Conservation (phyloP, 208 protist species). For the Porcisia hertigi region DNA sequence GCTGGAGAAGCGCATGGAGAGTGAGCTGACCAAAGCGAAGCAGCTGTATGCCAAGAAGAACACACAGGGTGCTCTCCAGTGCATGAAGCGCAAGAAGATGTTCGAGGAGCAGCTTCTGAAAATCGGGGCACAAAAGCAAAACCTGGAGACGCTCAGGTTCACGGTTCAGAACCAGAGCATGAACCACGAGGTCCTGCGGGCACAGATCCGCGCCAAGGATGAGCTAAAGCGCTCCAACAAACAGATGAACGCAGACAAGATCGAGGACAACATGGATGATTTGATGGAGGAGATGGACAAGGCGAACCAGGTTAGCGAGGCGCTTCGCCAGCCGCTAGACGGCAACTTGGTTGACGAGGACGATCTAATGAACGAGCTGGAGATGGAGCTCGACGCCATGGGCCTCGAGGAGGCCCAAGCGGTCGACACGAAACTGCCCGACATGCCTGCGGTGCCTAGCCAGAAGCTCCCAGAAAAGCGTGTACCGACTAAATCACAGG, state of each 20-base stretch:
- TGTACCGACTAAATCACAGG: conserved; percentile 40
- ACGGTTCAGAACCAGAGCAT: conserved; percentile 87
- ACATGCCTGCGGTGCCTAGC: conserved; percentile 33
- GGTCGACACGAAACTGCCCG: conserved; percentile 24
- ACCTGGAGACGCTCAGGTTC: conserved; percentile 86
- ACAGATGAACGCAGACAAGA: conserved; percentile 85
- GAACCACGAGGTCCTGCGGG: conserved; percentile 84
- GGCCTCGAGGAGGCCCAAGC: conserved; percentile 33
- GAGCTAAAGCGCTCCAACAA: conserved; percentile 82
- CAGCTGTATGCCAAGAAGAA: conserved; percentile 87
- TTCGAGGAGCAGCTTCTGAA: conserved; percentile 84
- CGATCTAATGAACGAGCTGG: conserved; percentile 82
- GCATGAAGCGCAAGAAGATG: conserved; percentile 93
- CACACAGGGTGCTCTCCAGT: conserved; percentile 78
- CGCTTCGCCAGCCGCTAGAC: conserved; percentile 81
- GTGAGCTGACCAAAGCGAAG: conserved; percentile 83
- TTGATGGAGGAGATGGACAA: conserved; percentile 91
- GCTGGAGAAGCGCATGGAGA: conserved; percentile 87
- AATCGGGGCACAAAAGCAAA: conserved; percentile 69
- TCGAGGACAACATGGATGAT: conserved; percentile 90
- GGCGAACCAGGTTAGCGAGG: conserved; percentile 85
- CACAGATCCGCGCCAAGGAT: conserved; percentile 71
- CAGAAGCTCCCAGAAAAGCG: conserved; percentile 47
- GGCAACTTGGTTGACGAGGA: conserved; percentile 82
- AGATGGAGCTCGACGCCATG: conserved; percentile 60